phyloP scores from a whole-genome alignment of 177 flowering plant species.

The Vitis hybrid region DNA sequence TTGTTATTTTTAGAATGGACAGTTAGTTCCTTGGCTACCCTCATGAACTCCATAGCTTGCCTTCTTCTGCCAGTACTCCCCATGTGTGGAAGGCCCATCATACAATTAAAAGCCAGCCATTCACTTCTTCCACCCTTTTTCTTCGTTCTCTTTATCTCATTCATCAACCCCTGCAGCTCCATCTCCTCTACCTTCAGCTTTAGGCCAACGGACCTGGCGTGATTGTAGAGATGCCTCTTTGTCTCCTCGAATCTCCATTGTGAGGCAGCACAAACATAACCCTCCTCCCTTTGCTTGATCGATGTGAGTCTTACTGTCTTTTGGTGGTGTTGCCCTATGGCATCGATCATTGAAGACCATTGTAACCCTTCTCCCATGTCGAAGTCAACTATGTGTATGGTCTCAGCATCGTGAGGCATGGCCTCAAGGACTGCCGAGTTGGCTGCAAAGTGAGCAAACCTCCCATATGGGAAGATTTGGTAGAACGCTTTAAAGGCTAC shows the following conservation, averaged over 20 bases:
- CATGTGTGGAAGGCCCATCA: slow-evolving; percentile 46
- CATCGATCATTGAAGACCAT: slow-evolving; percentile 57
- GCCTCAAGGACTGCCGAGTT: slow-evolving; percentile 51
- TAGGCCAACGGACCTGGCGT: slow-evolving; percentile 24
- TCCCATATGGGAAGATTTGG: slow-evolving; percentile 43
- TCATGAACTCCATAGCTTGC: slow-evolving; percentile 28
- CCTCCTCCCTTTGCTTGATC: neutral
- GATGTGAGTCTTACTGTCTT: neutral
- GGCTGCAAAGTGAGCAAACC: slow-evolving; percentile 52
- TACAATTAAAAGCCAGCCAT: slow-evolving; percentile 46
- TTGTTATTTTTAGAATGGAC: neutral
- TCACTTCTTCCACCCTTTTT: slow-evolving; percentile 21
- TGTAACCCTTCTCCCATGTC: slow-evolving; percentile 63
- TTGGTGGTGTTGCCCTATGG: slow-evolving; percentile 8
- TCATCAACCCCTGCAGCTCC: slow-evolving; percentile 25
- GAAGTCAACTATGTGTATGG: slow-evolving; percentile 45
- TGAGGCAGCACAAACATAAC: neutral
- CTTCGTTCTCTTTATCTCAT: slow-evolving; percentile 18
- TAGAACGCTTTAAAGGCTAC: slow-evolving; percentile 45
- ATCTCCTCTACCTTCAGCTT: slow-evolving; percentile 33
- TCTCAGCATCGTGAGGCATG: slow-evolving; percentile 38
- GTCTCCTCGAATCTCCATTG: slow-evolving; percentile 18
- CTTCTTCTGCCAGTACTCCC: slow-evolving; percentile 22
- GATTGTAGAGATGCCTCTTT: slow-evolving; percentile 18
- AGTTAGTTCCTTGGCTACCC: slow-evolving; percentile 21